Base-by-base conservation (phyloP, 352 stramenopile species). In the Phytophthora lateralis region DNA sequence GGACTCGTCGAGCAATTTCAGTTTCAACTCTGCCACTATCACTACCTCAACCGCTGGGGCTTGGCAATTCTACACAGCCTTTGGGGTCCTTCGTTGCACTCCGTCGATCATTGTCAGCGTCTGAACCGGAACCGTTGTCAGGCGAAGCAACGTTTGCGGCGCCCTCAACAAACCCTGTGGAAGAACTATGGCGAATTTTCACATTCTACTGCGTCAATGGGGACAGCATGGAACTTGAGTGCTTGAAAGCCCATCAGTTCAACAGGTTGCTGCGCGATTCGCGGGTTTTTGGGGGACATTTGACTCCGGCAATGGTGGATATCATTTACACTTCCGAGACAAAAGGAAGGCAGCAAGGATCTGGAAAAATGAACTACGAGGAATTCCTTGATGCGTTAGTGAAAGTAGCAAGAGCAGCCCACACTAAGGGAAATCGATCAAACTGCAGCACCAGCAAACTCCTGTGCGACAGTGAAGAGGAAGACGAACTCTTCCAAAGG, bases 311-410 rank as follows among this genome's bases (percentile, higher is more conserved):
- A 6, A 89, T 92, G 61, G 85, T 81, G 10, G 70, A 89, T 35
- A 90, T 91, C 38, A 90, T 93, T 61, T 92, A 91, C 68, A 88
- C 80, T 26, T 85, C 80, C 26, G 83, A 90, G 69, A 88, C 78
- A 11, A 91, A 90, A 60, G 81, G 83, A 42, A 90, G 82, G 18
- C 64, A 66, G 7, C 67, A 84, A 14, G 41, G 76, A 3, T 85
- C 77, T 3, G 80, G 75, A 6, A 90, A 88, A 42, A 88, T 93
- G 73, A 89, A 75, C 48, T 93, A 85, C 43, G 80, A 90, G 38
- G 84, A 90, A 42, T 93, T 93, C 24, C 71, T 93, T 2, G 90
- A 91, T 47, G 80, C 82, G n/a, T 61, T 93, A 17, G 53, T 89
- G 17, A 90, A 87, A 60, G 73, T 93, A n/a, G 78, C 84, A 9